phyloP scores from a whole-genome alignment of 2,329 filamentous ascomycete species.

The Alternaria solani region DNA sequence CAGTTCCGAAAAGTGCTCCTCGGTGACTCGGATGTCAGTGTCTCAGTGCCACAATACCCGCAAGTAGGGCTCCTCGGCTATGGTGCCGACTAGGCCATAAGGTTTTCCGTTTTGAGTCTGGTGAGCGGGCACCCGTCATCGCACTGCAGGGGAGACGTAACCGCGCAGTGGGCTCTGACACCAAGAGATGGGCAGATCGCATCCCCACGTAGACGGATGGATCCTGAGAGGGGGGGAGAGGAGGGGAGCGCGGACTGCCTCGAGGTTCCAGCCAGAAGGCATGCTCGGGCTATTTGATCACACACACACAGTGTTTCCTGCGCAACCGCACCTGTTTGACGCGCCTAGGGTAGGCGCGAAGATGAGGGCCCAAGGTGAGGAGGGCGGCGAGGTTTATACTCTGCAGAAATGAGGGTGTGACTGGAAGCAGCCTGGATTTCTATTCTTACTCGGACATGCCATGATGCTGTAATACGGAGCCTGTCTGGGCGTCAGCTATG shows the following conservation, averaged over 20 bases:
- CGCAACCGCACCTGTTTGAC: constrained; percentile 14
- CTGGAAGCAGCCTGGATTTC: neutral
- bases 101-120: constrained; percentile 5
- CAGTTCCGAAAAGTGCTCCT: neutral
- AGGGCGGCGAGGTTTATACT: neutral
- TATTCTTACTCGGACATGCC: constrained; percentile 1
- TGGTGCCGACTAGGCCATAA: constrained; percentile 8
- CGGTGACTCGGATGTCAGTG: constrained; percentile 3
- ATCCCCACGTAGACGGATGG: neutral
- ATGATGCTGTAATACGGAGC: constrained; percentile 28
- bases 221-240: neutral
- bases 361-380: neutral
- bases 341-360: neutral
- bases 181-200: constrained; percentile 3
- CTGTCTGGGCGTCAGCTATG: constrained; percentile 12
- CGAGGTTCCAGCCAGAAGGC: neutral
- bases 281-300: constrained; percentile 8
- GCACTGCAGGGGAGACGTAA: constrained; percentile 12
- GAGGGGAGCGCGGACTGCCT: neutral
- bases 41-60: constrained; percentile 4
- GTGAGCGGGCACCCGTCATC: constrained; percentile 13
- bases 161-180: neutral
- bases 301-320: constrained; percentile 12
- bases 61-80: constrained; percentile 10
- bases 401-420: neutral